These are phyloP conservation scores for Warburgia ugandensis DNA, from an alignment of 164 flowering plant species.

Conservation along the genomic window DNA sequence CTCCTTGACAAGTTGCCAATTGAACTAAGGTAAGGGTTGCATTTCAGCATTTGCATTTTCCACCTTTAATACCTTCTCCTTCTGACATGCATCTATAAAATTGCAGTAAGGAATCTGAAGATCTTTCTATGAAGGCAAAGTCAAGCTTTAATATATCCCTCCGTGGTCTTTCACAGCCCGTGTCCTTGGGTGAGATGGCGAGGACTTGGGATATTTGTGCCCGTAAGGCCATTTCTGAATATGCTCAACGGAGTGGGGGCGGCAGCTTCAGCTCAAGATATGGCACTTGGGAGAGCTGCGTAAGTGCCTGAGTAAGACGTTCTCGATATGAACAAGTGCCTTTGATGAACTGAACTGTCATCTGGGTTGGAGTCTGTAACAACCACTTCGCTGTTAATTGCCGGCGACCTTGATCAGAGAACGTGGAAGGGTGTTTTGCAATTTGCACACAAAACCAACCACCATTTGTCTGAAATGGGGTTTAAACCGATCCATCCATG, in stretches of 20 bases:
- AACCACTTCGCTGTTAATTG: no score
- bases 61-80: not conserved
- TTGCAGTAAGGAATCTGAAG: conserved; percentile 63
- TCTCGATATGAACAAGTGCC: no score
- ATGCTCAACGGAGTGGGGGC: conserved; percentile 68
- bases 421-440: no score
- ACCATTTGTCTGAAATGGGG: no score
- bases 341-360: no score
- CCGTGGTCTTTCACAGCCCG: conserved; percentile 67
- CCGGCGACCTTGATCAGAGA: no score
- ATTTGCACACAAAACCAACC: no score
- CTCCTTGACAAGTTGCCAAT: conserved; percentile 77
- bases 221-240: conserved; percentile 56
- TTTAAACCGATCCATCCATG: no score
- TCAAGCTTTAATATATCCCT: conserved; percentile 59
- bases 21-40: conserved; percentile 55
- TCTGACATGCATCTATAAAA: not conserved
- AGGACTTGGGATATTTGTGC: conserved; percentile 87
- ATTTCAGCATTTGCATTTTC: not conserved
- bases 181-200: conserved; percentile 67
- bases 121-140: conserved; percentile 63
- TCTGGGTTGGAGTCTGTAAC: no score
- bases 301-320: no score
- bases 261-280: conserved; percentile 83
- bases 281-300: conserved; percentile 76